Conservation (phyloP, 345 rosid genomes). For the Citrus unshiu region DNA sequence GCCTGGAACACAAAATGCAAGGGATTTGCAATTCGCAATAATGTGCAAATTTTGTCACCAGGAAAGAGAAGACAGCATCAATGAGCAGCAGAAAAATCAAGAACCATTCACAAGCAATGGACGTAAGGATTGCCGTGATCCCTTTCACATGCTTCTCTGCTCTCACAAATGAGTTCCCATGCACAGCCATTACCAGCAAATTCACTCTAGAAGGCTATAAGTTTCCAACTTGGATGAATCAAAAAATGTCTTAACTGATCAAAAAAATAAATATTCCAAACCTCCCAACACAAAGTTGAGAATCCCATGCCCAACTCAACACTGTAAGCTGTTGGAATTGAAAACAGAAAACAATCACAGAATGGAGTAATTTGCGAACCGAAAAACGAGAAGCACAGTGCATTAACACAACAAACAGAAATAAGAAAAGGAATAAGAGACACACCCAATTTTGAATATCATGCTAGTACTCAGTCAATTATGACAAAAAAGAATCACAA, state of each 20-base stretch:
- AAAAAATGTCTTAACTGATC: slow-evolving; percentile 15
- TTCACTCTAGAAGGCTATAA: slow-evolving; percentile 16
- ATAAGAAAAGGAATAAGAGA: background rate
- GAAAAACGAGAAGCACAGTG: background rate
- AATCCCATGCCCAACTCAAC: slow-evolving; percentile 21
- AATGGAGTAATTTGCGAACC: background rate
- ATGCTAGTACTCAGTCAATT: background rate
- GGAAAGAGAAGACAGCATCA: slow-evolving; percentile 55
- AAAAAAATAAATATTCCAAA: slow-evolving; percentile 1
- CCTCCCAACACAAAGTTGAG: slow-evolving; percentile 17
- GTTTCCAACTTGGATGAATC: slow-evolving; percentile 9
- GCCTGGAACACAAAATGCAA: slow-evolving; percentile 71
- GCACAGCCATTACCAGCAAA: slow-evolving; percentile 32
- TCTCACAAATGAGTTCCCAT: slow-evolving; percentile 16
- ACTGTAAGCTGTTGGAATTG: slow-evolving; percentile 3
- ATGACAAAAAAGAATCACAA: no score
- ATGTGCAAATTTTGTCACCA: slow-evolving; percentile 58
- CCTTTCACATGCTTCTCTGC: slow-evolving; percentile 24
- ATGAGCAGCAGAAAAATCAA: slow-evolving; percentile 58
- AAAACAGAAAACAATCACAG: slow-evolving; percentile 9
- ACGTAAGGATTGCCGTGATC: slow-evolving; percentile 31
- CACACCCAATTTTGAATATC: background rate
- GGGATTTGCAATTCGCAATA: slow-evolving; percentile 57
- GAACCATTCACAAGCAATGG: slow-evolving; percentile 68
- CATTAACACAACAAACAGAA: background rate